Evolutionary conservation across 2,329 filamentous ascomycete species (phyloP), one percentile per base, ranked within the genome.

Genomic region (Exophiala lecanii-corni): DNA sequence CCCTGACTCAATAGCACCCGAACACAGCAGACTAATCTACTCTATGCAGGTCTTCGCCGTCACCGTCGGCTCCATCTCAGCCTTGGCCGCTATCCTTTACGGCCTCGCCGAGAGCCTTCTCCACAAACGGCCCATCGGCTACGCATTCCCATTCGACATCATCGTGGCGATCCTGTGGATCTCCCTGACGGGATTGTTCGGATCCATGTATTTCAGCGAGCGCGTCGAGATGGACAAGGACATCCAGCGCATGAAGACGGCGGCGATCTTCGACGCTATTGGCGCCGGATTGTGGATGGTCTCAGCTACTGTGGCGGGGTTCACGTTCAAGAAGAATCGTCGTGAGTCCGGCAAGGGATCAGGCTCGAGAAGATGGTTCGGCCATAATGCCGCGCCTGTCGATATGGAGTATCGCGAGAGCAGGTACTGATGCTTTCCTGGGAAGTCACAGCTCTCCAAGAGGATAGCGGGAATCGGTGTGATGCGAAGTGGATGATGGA

Each of bases 111-210:
- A 80, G 53, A 64, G 84, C 41, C 56, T 61, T 31, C 48, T 60
- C 26, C 59, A 54, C 12, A 55, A 50, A 6, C 37, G 65, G 34
- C 63, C 62, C 4, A 47, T 69, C 16, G 62, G 66, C 21, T 36
- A 50, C 28, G 47, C 59, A 9, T 84, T 86, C 59, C 66, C 71
- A 38, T 88, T 86, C 81, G 84, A 89, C 62, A 66, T 73, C 26
- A 60, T 91, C 10, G 65, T 94, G 13, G 86, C 84, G 55, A 71
- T 92, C 50, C 75, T 94, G 20, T 94, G 86, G 82, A 79, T 88
- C 47, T 78, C 81, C 2, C 72, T 92, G 4, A 94, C 94, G 62
- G 89, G 87, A 13, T 69, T 92, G 47, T 95, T 95, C 61, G 89
- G 82, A 41, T 80, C 75, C 56, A 79, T 91, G 73, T 95, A 83